Evolutionary conservation across 2,329 filamentous ascomycete species (phyloP).

Genomic region (Sclerotinia sclerotiorum): DNA sequence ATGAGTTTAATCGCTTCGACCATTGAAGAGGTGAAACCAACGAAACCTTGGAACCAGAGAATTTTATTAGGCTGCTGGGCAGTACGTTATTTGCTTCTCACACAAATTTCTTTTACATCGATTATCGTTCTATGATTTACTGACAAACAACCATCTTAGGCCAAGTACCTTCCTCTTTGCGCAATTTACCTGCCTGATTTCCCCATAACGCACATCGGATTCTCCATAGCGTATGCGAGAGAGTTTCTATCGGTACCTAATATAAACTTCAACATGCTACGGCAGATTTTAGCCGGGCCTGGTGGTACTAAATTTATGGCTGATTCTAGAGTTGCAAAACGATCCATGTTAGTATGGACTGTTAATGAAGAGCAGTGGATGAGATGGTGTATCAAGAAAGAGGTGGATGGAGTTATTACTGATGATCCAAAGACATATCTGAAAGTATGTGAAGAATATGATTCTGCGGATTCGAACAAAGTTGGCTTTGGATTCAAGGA

Average conservation of each 20-base stretch:
- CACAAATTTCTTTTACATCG: neutral
- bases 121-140: neutral
- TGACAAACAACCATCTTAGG: conserved; percentile 43
- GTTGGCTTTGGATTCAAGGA: conserved; percentile 25
- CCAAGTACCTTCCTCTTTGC: conserved; percentile 66
- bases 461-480: conserved; percentile 30
- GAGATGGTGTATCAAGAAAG: conserved; percentile 70
- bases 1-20: conserved; percentile 67
- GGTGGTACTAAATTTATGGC: conserved; percentile 66
- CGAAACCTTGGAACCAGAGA: conserved; percentile 66
- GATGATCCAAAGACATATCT: conserved; percentile 73
- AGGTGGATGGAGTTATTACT: conserved; percentile 79
- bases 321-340: conserved; percentile 54
- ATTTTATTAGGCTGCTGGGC: conserved; percentile 84
- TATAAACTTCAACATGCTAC: conserved; percentile 76
- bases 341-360: conserved; percentile 78
- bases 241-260: conserved; percentile 67
- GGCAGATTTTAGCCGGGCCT: conserved; percentile 65
- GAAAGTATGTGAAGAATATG: conserved; percentile 52
- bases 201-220: conserved; percentile 66
- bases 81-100: conserved; percentile 43
- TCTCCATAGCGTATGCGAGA: conserved; percentile 58
- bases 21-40: conserved; percentile 53
- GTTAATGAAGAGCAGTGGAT: conserved; percentile 78
- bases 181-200: conserved; percentile 61